These are phyloP conservation scores for Bolboschoenoplectus hybrid DNA, from an alignment of 202 grass and related monocot species.

Conservation along the genomic window DNA sequence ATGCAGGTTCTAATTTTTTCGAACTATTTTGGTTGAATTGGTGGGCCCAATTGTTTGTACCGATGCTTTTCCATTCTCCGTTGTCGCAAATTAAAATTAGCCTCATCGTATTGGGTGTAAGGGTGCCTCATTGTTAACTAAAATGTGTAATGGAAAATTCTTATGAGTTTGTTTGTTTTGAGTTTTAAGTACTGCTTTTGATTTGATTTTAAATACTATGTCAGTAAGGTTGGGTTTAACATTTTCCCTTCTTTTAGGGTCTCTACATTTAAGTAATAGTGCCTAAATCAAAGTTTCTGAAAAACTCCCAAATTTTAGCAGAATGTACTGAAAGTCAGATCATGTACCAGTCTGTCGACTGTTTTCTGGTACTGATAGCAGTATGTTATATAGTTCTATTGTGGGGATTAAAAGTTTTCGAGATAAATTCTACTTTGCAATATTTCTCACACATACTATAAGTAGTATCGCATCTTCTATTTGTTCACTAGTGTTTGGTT, in stretches of 20 bases:
- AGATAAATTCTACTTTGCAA: conserved; percentile 12
- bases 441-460: neutral
- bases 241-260: neutral
- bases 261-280: conserved; percentile 6
- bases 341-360: neutral
- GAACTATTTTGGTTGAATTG: conserved; percentile 4
- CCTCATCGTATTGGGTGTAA: conserved; percentile 5
- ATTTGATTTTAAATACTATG: neutral
- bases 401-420: neutral
- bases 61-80: neutral
- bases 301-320: neutral
- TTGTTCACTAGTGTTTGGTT: neutral
- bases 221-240: neutral
- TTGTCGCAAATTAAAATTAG: conserved; percentile 22
- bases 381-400: neutral
- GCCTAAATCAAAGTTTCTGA: neutral
- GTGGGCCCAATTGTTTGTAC: conserved; percentile 5
- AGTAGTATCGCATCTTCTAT: neutral
- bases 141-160: conserved; percentile 9
- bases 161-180: conserved; percentile 3
- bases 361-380: neutral
- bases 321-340: neutral
- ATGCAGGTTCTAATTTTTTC: conserved; percentile 17
- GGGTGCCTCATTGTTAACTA: neutral
- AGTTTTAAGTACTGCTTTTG: neutral